Evolutionary conservation across 179 eudicot genomes (phyloP), one percentile per base, ranked within the genome.

Genomic region (Heliamphora pulchella): DNA sequence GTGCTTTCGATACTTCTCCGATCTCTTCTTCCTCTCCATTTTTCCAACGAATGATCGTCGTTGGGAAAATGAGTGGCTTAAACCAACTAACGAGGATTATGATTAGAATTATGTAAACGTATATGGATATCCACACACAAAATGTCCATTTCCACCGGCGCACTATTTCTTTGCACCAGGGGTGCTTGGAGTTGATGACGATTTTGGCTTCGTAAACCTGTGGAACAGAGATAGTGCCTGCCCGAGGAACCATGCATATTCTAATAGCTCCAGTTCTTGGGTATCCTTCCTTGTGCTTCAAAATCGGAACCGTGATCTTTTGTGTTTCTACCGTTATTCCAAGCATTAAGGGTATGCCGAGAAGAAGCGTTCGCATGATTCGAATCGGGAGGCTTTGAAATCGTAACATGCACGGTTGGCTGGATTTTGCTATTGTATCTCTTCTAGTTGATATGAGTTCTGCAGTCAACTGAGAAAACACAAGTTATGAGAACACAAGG

Each of bases 141-240:
- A 92, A 85, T 1, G 98, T 94, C 94, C 90, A 90, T 77, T 85
- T 92, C 97, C 98, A 92, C 9, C 83, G 82, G 47, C 83, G 82
- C 41, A 90, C 76, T 3, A 91, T 75, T 61, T 86, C 87, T 80
- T 92, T 92, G n/a, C 50, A 17, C 91, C 96, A 85, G 8, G 98
- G 97, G 2, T 84, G 84, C 80, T 88, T 85, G 17, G 98, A 93
- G 47, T 81, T 88, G 67, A 93, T n/a, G 17, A 87, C 5, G 11
- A 92, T 80, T 48, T 93, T 86, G 0, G 97, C 88, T 57, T 90
- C 89, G 41, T 92, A 90, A 22, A 93, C 71, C 78, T 93, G 94
- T 0, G 98, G 97, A 18, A 90, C 81, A 68, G 74, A 82, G 4
- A 68, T 20, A 0, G 93, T 88, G 3, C 91, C 87, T 0, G 98